Evolutionary conservation across 495 filamentous ascomycete species (phyloP).

Genomic region (Penicillium cosmopolitanum): DNA sequence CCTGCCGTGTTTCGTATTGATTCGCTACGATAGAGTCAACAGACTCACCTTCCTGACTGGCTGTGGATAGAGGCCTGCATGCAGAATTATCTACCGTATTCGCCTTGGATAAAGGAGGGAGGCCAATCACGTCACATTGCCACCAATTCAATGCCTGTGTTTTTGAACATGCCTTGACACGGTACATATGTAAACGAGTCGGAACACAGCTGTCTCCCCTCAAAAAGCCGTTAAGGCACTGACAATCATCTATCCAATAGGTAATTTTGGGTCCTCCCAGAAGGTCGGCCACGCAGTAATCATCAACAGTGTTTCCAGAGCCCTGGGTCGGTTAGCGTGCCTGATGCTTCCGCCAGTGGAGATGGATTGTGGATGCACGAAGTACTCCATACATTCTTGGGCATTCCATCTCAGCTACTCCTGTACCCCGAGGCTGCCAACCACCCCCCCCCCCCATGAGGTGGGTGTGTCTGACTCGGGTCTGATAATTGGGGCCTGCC

Average conservation of each 20-base stretch:
- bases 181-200: neutral
- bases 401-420: neutral
- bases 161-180: neutral
- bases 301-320: conserved; percentile 17
- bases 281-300: conserved; percentile 5
- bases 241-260: conserved; percentile 6
- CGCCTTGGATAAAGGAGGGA: neutral
- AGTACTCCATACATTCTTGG: neutral
- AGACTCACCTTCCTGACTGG: neutral
- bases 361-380: conserved; percentile 1
- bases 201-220: neutral
- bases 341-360: conserved; percentile 16
- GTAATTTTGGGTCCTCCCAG: conserved; percentile 8
- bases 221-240: conserved; percentile 10
- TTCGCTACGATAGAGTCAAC: conserved; percentile 11
- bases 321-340: conserved; percentile 23
- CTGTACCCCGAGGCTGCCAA: neutral
- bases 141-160: neutral
- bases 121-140: neutral
- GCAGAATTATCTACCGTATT: neutral
- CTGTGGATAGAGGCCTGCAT: neutral
- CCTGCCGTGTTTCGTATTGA: conserved; percentile 26
- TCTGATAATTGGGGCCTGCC: conserved; percentile 6
- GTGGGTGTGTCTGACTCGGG: conserved; percentile 5
- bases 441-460: conserved; percentile 1